Evolutionary conservation across 768 basidiomycete genomes (phyloP), one percentile per base, ranked within the genome.

Genomic region (Russula sp.): DNA sequence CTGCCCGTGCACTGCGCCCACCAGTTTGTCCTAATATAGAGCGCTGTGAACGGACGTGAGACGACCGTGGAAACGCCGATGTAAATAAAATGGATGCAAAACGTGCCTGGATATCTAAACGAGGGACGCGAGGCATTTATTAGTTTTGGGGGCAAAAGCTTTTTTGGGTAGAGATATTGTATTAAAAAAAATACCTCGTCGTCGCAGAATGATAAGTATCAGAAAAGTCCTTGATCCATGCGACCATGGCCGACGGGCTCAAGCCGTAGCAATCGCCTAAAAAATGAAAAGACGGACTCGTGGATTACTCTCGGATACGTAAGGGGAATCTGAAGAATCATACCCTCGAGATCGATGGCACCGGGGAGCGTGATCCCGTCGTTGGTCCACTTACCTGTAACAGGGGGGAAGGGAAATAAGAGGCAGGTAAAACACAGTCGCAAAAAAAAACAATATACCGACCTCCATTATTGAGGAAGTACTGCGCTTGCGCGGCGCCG

Each of bases 1-100:
- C 84, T 82, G 0, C 81, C 83, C 2, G 86, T 87, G 70, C 86
- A 88, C 9, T 75, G 77, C 10, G 66, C 80, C 86, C 86, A 88
- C 86, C 86, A 87, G 69, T 79, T 74, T 11, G 83, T 85, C 4
- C 81, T 83, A 34, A 82, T 82, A 65, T 86, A 86, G 59, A 86
- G 83, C 43, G 81, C 82, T 80, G 20, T 10, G 58, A 38, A 34
- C 50, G 18, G 46, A 22, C 18, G n/a, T 32, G 35, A 53, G 51
- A 47, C 13, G 25, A 36, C 10, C 14, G 20, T 14, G 3, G 18
- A 16, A 8, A 38, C 16, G 7, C 18, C 8, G 16, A 4, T 2
- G 8, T 1, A 10, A 8, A 49, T 9, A 16, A 5, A 18, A 25
- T 10, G 5, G 25, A 29, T 45, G 34, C 16, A 39, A 14, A 18